phyloP scores from a whole-genome alignment of 2,329 filamentous ascomycete genomes.

The Parastagonospora avenae region DNA sequence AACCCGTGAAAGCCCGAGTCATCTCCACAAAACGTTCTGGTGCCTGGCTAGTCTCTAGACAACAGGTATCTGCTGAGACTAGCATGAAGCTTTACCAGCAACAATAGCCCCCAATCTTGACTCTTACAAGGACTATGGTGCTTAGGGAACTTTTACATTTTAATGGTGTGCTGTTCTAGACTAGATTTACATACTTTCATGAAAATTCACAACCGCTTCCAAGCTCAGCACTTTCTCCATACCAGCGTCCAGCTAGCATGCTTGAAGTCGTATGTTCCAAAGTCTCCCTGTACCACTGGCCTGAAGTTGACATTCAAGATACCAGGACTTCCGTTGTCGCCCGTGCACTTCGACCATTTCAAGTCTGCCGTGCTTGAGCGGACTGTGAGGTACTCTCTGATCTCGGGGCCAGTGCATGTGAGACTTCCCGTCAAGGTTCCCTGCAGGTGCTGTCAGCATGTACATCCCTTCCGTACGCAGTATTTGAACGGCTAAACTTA shows the following conservation, averaged over 20 bases:
- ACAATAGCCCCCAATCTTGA: no score
- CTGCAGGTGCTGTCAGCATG: constrained; percentile 7
- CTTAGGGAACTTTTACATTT: background rate
- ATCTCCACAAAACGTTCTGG: no score
- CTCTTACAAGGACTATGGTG: no score
- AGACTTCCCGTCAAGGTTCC: constrained; percentile 23
- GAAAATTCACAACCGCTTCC: background rate
- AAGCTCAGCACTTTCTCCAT: constrained; percentile 33
- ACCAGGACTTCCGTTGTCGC: constrained; percentile 30
- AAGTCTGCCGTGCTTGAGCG: constrained; percentile 25
- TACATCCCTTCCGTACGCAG: background rate
- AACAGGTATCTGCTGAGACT: no score
- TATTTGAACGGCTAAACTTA: constrained; percentile 12
- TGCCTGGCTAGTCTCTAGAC: no score
- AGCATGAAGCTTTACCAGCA: no score
- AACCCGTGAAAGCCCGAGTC: no score
- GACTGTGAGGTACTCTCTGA: constrained; percentile 34
- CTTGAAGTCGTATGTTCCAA: constrained; percentile 35
- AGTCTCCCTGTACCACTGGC: constrained; percentile 33
- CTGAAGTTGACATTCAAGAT: constrained; percentile 41
- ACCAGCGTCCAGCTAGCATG: constrained; percentile 31
- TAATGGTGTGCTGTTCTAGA: background rate
- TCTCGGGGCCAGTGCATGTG: constrained; percentile 28
- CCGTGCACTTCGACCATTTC: constrained; percentile 39
- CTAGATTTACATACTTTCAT: background rate